Base-by-base conservation (phyloP, 2,329 filamentous ascomycete species). In the Colletotrichum theobromicola region DNA sequence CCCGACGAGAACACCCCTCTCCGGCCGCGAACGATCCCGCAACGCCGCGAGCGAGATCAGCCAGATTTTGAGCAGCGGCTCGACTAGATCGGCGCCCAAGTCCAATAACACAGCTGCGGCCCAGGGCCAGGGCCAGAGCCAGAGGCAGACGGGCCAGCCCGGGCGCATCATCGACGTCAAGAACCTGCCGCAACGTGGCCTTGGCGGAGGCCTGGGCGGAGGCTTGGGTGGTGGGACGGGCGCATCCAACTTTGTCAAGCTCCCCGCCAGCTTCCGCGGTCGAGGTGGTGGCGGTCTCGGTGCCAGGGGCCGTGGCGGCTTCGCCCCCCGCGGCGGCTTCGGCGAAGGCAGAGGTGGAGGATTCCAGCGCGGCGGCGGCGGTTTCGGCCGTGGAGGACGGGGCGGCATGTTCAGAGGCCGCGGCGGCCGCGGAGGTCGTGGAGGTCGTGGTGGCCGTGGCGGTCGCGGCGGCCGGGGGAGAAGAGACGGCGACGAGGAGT, bases 131-230 rank as follows among this genome's bases (percentile, higher is more conserved):
- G n/a, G n/a, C n/a, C n/a, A n/a, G n/a, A n/a, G n/a, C n/a, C n/a
- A n/a, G n/a, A n/a, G n/a, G n/a, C n/a, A n/a, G n/a, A n/a, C n/a
- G n/a, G n/a, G n/a, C 3, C 42, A 50, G n/a, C 42, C 42, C 42
- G 42, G n/a, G 42, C 42, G 42, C 5, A 10, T 87, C 18, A 80
- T 88, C 61, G 84, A 85, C 70, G 78, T 87, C 69, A 82, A 79
- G 70, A 85, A 79, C 70, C 78, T 87, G 15, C 84, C 83, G 8
- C 75, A 80, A 42, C 81, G 57, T 21, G 62, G 63, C 55, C 55
- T 21, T 12, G 57, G 57, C 30, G 55, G 42, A 21, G 42, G 42
- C 10, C n/a, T 50, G 10, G 42, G 42, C 42, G 13, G 42, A 18
- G 10, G 42, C 13, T 7, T 15, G 4, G 18, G 35, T 4, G 35